Base-by-base conservation (phyloP, 73 alveolate genomes). In the Blepharisma japonicum region DNA sequence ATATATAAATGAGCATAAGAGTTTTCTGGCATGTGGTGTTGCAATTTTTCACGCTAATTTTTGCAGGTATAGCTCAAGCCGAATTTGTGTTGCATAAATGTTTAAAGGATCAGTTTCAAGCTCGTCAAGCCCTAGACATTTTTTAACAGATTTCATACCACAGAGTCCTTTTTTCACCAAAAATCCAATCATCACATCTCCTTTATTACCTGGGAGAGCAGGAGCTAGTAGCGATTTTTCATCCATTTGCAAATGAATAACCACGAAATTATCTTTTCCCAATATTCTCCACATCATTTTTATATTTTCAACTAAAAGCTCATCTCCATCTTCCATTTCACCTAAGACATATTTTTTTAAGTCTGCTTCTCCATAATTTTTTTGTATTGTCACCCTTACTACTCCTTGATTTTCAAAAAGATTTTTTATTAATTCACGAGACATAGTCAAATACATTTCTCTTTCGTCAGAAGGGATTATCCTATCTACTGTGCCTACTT, bases 1-100 rank as follows among this genome's bases (percentile, higher is more conserved):
- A 45, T 51, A 46, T 27, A 87, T 88, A 45, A 90, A 84, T 0
- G 89, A 71, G 45, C 71, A 76, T 8, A 90, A 71, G 42, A 79
- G 79, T 14, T 76, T 39, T 66, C 86, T 79, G n/a, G 83, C 79
- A 39, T 51, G 53, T 38, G 42, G 42, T 56, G 54, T 47, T 0
- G 89, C 56, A 23, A 51, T 38, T 45, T 85, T 85, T 87, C 74
- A 61, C 39, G 23, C 0, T n/a, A 1, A 1, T 14, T 25, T 14
- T 14, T n/a, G 14, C 18, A 61, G 18, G 5, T 61, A 61, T 14
- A 61, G 48, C 5, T 61, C 74, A 1, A 61, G 74, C 18, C 74
- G 74, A 11, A 61, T 18, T 25, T 61, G 74, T 2, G 74, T 61
- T 9, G 74, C 74, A 25, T 61, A 61, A n/a, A 5, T 61, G 48